These are phyloP conservation scores for Teunomyces stri DNA, from an alignment of 805 yeast genomes.

Conservation along the genomic window DNA sequence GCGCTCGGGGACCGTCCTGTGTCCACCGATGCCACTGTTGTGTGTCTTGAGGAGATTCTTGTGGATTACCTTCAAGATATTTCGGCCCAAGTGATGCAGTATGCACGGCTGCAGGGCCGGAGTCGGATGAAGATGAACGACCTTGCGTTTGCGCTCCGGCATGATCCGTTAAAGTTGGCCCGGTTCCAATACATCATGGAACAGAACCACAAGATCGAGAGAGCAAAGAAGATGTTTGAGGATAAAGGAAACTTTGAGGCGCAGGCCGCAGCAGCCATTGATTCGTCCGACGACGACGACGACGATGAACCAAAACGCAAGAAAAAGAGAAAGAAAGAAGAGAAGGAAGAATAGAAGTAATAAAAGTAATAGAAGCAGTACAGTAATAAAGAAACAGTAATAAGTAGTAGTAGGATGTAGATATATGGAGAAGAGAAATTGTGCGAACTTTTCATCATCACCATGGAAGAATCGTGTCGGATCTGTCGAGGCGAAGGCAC, in stretches of 20 bases:
- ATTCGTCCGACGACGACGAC: constrained; percentile 14
- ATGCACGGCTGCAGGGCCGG: constrained; percentile 38
- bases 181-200: constrained; percentile 40
- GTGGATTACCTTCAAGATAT: constrained; percentile 36
- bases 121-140: constrained; percentile 41
- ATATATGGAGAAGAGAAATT: too few relatives aligned
- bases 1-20: constrained; percentile 44
- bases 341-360: neutral
- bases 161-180: constrained; percentile 43
- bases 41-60: constrained; percentile 38
- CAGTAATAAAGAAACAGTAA: too few relatives aligned
- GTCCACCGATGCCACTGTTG: constrained; percentile 36
- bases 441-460: neutral
- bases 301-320: constrained; percentile 11
- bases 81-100: constrained; percentile 29
- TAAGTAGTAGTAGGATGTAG: too few relatives aligned
- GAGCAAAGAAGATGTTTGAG: constrained; percentile 41
- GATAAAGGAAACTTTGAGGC: constrained; percentile 17
- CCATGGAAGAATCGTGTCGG: constrained; percentile 61
- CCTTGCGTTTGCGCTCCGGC: constrained; percentile 38
- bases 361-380: too few relatives aligned
- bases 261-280: constrained; percentile 7
- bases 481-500: constrained; percentile 94
- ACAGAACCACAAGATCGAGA: constrained; percentile 34
- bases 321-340: constrained; percentile 19